Evolutionary conservation across 345 rosid species (phyloP), one percentile per base, ranked within the genome.

Genomic region (Gossypium stocksii): DNA sequence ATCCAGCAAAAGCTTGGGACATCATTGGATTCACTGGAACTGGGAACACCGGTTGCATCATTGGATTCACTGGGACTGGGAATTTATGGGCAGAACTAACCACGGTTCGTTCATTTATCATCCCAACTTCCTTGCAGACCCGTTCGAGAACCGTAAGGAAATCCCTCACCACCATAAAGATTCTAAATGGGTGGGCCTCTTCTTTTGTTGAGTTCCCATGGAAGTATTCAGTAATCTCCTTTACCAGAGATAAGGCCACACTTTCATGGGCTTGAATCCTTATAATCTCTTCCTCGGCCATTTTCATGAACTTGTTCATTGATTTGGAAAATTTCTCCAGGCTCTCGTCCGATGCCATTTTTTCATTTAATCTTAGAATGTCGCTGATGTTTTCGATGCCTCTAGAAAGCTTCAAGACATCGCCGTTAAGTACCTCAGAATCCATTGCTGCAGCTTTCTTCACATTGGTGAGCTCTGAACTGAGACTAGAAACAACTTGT

Each of bases 121-220:
- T 84, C 20, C 96, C 97, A 0, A 91, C 98, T 84, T 95, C 99
- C 75, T 91, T 91, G 90, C 99, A 95, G 11, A 95, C 98, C 72
- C 98, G 86, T 74, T 95, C 97, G 9, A 95, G 92, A 71, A 91
- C 81, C 1, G 86, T 81, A 2, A 95, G 90, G 73, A 95, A 95
- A 85, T 95, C 99, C 77, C 98, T 81, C 46, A 96, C 98, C 72
- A 96, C 98, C 97, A 89, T 73, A 85, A 96, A 96, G 83, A 96
- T 96, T 79, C 99, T 86, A 84, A 96, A 90, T 1, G 99, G 98
- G 75, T 91, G 99, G 34, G 98, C 97, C 85, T 96, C 98, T 87
- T 96, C 99, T 85, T 89, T 93, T 0, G 97, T 93, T n/a, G 99
- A 96, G 87, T 93, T 88, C 16, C 99, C 99, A 49, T 96, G 99